Evolutionary conservation across 805 yeast genomes (phyloP), one percentile per base, ranked within the genome.

Genomic region (Starmerella stigmatis): DNA sequence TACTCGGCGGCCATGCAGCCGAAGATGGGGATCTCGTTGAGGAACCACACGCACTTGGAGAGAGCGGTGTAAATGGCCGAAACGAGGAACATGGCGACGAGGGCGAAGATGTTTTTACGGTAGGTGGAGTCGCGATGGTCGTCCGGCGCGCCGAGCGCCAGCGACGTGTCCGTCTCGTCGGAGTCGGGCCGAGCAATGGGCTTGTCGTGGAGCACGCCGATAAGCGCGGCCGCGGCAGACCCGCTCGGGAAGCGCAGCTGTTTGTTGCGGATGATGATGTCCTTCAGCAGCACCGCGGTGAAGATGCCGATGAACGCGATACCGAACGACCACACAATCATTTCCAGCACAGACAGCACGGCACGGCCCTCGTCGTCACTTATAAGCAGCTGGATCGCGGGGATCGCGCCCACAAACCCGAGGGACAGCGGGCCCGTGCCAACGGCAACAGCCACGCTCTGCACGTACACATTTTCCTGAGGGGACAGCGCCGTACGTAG

Each of bases 361-460:
- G 67, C 53, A 1, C 62, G 53, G 13, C 67, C 64, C 61, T 89
- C 98, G 29, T 79, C 86, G 0, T 70, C 65, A 1, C 85, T 78
- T 50, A 89, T 64, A 52, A 89, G 80, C 64, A 86, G 85, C 58
- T 89, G 97, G 44, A 89, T 80, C 1, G 98, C 97, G 0, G 98
- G 98, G 1, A 92, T 73, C 4, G 94, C 88, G 1, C 98, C 98
- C 17, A 89, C 94, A 51, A 89, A 75, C 0, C 97, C 97, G 63
- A 82, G 89, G 0, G 96, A 94, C 50, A 89, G 68, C 0, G 98
- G 98, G 0, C 97, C 97, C 0, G 98, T 92, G 1, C 98, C 98
- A 1, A 85, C 94, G 0, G 97, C 96, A 5, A 92, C 96, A 0
- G 97, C 86, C 25, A 89, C 76, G 61, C 95, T 84, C 60, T 86